Conservation (phyloP, 108 stramenopile genomes). For the Seminavis robusta region DNA sequence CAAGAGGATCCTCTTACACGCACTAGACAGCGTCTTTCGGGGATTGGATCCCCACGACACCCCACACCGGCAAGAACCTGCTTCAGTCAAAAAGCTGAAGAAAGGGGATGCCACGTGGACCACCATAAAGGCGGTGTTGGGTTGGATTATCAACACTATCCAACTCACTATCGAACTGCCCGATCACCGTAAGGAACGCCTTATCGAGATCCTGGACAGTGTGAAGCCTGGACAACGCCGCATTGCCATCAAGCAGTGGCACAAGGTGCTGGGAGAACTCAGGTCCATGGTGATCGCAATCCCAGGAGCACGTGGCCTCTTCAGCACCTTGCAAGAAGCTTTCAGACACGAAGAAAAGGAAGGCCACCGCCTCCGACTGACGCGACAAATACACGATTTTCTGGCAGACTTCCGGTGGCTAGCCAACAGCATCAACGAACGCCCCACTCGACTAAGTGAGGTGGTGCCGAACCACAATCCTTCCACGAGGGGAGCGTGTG, state of each 20-base stretch:
- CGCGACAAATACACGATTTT: constrained; percentile 1
- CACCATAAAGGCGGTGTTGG: constrained; percentile 27
- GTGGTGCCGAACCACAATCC: constrained; percentile 26
- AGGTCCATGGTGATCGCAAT: constrained; percentile 41
- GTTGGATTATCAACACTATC: constrained; percentile 32
- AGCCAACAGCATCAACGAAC: not conserved
- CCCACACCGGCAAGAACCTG: constrained; percentile 29
- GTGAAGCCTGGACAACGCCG: not conserved
- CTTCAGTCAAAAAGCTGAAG: constrained; percentile 37
- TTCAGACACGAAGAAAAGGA: constrained; percentile 7
- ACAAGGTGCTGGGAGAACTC: constrained; percentile 35
- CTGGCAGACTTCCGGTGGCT: constrained; percentile 21
- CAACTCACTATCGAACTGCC: constrained; percentile 27
- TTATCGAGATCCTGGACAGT: constrained; percentile 13
- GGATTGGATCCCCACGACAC: constrained; percentile 13
- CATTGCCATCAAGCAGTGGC: constrained; percentile 15
- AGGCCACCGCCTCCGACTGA: constrained; percentile 5
- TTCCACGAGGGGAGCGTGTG: constrained; percentile 13
- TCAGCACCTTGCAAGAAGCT: constrained; percentile 34
- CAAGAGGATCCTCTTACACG: constrained; percentile 18
- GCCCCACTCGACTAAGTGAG: constrained; percentile 36
- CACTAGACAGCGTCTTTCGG: constrained; percentile 23
- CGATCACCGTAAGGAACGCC: constrained; percentile 14
- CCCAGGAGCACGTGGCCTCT: constrained; percentile 30
- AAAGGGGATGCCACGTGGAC: constrained; percentile 38